phyloP scores from a whole-genome alignment of 164 flowering plant species.

The Tetracentron sinense region DNA sequence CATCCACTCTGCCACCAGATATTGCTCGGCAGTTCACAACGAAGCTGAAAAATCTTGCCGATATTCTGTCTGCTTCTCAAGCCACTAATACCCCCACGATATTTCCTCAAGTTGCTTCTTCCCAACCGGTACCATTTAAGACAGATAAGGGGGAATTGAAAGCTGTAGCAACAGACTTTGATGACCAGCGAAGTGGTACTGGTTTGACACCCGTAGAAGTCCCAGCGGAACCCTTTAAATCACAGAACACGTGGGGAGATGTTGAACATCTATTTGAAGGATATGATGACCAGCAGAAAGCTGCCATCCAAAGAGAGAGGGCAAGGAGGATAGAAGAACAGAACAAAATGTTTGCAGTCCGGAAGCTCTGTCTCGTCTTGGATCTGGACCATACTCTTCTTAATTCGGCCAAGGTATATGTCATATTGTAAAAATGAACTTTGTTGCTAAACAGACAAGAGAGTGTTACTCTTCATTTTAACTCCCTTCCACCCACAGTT shows the following conservation, averaged over 20 bases:
- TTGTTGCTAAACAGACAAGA: not conserved
- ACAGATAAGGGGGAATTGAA: conserved; percentile 23
- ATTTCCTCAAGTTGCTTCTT: conserved; percentile 25
- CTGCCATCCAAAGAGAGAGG: conserved; percentile 87
- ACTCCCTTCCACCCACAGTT: conserved; percentile 44
- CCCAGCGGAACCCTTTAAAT: conserved; percentile 22
- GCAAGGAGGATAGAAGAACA: conserved; percentile 86
- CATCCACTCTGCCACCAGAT: conserved; percentile 43
- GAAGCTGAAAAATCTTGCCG: conserved; percentile 71
- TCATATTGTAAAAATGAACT: not conserved
- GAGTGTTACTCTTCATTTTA: not conserved
- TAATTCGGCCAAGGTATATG: conserved; percentile 90
- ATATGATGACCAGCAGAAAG: conserved; percentile 81
- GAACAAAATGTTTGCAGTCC: conserved; percentile 78
- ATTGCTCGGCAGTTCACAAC: conserved; percentile 58
- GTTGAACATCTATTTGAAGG: conserved; percentile 86
- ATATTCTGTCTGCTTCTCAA: conserved; percentile 50
- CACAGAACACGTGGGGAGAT: conserved; percentile 66
- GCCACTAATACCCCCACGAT: conserved; percentile 22
- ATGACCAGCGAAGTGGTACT: conserved; percentile 27
- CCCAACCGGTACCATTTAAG: conserved; percentile 28
- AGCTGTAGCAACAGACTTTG: conserved; percentile 23
- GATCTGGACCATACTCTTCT: conserved; percentile 98
- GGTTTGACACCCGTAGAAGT: conserved; percentile 28
- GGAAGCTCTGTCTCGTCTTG: conserved; percentile 90